Conservation (phyloP, 257 asterid genomes). For the Echium plantagineum region DNA sequence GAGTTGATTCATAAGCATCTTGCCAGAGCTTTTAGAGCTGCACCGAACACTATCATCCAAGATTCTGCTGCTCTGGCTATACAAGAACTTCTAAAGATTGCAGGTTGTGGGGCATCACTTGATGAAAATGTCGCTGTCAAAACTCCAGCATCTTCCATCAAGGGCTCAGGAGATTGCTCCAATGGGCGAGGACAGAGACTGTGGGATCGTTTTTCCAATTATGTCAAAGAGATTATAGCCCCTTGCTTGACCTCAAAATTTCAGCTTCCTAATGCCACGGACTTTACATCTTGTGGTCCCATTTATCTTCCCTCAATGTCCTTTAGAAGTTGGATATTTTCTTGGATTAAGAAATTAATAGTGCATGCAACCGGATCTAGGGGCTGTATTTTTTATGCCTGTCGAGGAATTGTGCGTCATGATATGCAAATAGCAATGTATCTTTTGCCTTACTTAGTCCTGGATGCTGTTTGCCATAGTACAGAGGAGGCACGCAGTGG, state of each 20-base stretch:
- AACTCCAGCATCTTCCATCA: constrained; percentile 30
- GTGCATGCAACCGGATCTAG: constrained; percentile 87
- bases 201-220: constrained; percentile 94
- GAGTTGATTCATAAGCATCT: constrained; percentile 94
- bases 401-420: constrained; percentile 96
- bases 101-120: constrained; percentile 79
- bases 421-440: constrained; percentile 93
- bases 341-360: constrained; percentile 75
- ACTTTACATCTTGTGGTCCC: constrained; percentile 64
- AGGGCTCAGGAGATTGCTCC: constrained; percentile 24
- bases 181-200: constrained; percentile 67
- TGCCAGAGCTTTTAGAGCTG: constrained; percentile 94
- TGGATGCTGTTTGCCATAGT: constrained; percentile 86
- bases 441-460: constrained; percentile 88
- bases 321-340: constrained; percentile 73
- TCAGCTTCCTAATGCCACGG: constrained; percentile 54
- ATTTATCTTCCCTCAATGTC: constrained; percentile 85
- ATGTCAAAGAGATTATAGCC: constrained; percentile 92
- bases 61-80: constrained; percentile 96
- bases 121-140: constrained; percentile 40
- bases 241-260: constrained; percentile 96
- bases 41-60: constrained; percentile 76
- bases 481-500: constrained; percentile 82
- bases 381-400: constrained; percentile 69
- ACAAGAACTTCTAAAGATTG: constrained; percentile 85